phyloP scores from a whole-genome alignment of 192 early-diverging fungal species.

The Mortierella hygrophila region DNA sequence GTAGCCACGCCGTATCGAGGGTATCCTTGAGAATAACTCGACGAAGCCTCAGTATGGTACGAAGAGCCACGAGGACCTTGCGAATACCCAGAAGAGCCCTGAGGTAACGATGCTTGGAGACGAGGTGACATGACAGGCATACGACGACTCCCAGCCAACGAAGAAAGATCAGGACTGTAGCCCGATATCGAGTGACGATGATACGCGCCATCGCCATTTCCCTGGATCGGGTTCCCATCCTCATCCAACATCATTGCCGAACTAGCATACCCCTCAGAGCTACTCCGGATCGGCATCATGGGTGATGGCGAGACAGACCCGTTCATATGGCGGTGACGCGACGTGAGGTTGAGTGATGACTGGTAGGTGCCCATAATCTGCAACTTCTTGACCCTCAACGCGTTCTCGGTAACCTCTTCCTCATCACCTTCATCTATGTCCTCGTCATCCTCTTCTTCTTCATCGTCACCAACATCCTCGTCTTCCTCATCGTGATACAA shows the following conservation, averaged over 20 bases:
- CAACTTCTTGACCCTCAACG: conserved; percentile 3
- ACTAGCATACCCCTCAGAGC: conserved; percentile 18
- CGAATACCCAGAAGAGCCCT: neutral
- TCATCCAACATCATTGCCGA: neutral
- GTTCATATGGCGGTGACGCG: neutral
- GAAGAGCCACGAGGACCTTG: neutral
- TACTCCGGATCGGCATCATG: neutral
- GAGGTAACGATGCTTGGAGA: neutral
- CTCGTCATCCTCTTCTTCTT: neutral
- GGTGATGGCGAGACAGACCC: neutral
- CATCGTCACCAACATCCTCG: neutral
- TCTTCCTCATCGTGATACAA: neutral
- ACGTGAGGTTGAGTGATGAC: neutral
- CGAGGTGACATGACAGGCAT: conserved; percentile 18
- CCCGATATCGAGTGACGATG: conserved; percentile 38
- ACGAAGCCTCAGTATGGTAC: neutral
- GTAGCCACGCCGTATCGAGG: neutral
- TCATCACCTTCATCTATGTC: neutral
- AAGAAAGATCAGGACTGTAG: neutral
- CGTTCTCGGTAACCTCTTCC: neutral
- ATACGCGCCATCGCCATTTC: neutral
- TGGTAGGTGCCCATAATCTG: neutral
- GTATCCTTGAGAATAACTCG: neutral
- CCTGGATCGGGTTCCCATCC: conserved; percentile 4
- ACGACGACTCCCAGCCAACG: neutral